Base-by-base conservation (phyloP, 768 basidiomycete genomes). In the Boletus subcaerulescens region DNA sequence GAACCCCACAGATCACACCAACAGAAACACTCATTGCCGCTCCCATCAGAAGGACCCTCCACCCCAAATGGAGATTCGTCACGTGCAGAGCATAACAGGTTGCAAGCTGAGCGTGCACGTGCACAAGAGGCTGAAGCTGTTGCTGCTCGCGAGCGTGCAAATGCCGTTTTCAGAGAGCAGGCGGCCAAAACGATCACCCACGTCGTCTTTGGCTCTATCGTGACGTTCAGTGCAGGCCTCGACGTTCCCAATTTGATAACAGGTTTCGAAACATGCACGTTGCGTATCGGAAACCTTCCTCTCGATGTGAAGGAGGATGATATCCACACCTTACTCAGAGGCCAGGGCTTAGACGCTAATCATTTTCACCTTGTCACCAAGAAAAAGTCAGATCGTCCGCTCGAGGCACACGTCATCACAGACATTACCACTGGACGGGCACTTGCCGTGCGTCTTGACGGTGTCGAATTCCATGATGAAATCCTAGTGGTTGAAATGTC, bases 191-290 rank as follows among this genome's bases (percentile, higher is more conserved):
- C 73, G 2, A 71, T 76, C 12, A 77, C 69, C 50, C 73, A 73
- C 46, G 57, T 80, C n/a, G 75, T 82, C 15, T 71, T 72, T 18
- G 77, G 76, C 8, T 77, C 74, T 42, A 67, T 84, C 40, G 76
- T 80, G 18, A 80, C 80, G 3, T 83, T 73, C 40, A 71, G 72
- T 29, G 76, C 80, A 3, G 84, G 84, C 6, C 62, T 81, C 35
- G 68, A 75, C n/a, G 69, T 85, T 38, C 66, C 66, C 38, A 63
- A 70, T 32, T 56, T 82, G 31, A 63, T 80, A 26, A 71, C 77
- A 17, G 82, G 80, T 5, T 84, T 81, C 57, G 80, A 85, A 40
- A 75, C 78, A 7, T 80, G 78, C 59, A 72, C 73, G 11, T 64
- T 85, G 24, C 75, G 64, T 2, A 66, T 85, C 44, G 71, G 68